Base-by-base conservation (phyloP, 768 basidiomycete species). In the Lenzites betulinus region DNA sequence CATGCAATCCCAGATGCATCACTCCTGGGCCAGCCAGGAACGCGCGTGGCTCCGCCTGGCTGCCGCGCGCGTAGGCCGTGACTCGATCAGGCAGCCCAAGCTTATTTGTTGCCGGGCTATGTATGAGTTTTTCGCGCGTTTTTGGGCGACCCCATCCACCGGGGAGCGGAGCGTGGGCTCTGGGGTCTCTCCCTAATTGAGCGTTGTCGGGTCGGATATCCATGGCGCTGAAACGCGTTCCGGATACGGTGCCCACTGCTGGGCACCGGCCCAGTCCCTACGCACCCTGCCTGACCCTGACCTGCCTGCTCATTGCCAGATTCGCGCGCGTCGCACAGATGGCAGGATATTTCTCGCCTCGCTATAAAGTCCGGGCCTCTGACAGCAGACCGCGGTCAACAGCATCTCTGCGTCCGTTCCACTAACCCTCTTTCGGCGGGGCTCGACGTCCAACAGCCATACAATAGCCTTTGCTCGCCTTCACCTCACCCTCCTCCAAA, bases 221-320 rank as follows among this genome's bases (percentile, higher is more conserved):
- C 60, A 61, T 49, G 61, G 56, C 25, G 56, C 43, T 58, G 56
- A 62, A 62, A 62, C 61, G 55, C 61, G 61, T 58, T 46, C 54
- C 39, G 54, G 53, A 48, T 56, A 47, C 36, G 30, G 43, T 38
- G 54, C 26, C 53, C 44, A 16, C 42, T 48, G 48, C 56, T 50
- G 39, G 30, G 30, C 30, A 33, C 30, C 30, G 30, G 54, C 54
- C 54, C 44, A 55, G 54, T 55, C 54, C 44, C 33, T 55, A 20
- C 30, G 30, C 30, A 33, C 49, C 56, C 28, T 38, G 41, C 48
- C 35, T 58, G 56, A 58, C 56, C 56, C 56, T 58, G 56, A 49
- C 56, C 22, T 33, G 56, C 49, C 46, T 49, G 48, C 49, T 50
- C 48, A 58, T 58, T 58, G 56, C 56, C 56, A 58, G 39, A 50